Percentiles rank a stretch among this genome's conserved stretches.
Conservation (phyloP, 768 basidiomycete species). For the Mycena leptocephala region DNA sequence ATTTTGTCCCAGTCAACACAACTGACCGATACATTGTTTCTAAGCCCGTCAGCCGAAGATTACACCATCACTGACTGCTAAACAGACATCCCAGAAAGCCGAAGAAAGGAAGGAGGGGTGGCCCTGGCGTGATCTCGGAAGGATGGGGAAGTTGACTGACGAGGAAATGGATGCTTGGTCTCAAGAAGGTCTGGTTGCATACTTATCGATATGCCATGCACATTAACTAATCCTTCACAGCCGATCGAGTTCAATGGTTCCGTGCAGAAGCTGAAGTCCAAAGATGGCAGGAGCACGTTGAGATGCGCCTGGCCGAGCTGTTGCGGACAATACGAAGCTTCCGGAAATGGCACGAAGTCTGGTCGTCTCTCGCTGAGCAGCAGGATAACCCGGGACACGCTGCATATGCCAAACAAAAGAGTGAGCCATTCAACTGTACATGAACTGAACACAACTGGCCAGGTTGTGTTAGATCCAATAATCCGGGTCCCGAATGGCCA, state of each 20-base stretch:
- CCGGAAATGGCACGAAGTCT: not conserved
- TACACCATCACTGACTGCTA: not conserved
- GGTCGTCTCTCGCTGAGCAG: conserved; percentile 5
- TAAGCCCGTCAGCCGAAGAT: no score
- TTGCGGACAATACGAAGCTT: conserved; percentile 15
- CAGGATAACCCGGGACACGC: not conserved
- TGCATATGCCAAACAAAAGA: conserved; percentile 14
- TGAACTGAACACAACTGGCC: no score
- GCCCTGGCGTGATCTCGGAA: conserved; percentile 8
- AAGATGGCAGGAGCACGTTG: conserved; percentile 33
- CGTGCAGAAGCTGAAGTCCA: conserved; percentile 33
- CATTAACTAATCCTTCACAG: not conserved
- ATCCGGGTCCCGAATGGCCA: no score
- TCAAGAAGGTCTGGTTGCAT: not conserved
- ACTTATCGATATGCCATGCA: not conserved
- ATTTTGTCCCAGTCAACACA: no score
- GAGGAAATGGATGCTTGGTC: conserved; percentile 5
- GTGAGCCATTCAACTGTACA: no score
- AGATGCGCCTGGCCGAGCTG: conserved; percentile 25
- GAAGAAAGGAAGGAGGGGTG: not conserved
- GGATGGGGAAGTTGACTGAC: conserved; percentile 5
- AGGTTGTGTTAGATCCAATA: no score
- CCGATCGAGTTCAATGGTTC: conserved; percentile 36
- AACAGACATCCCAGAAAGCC: not conserved
- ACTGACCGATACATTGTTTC: no score